Base-by-base conservation (phyloP, 345 rosid species). In the Syzygium aqueum region DNA sequence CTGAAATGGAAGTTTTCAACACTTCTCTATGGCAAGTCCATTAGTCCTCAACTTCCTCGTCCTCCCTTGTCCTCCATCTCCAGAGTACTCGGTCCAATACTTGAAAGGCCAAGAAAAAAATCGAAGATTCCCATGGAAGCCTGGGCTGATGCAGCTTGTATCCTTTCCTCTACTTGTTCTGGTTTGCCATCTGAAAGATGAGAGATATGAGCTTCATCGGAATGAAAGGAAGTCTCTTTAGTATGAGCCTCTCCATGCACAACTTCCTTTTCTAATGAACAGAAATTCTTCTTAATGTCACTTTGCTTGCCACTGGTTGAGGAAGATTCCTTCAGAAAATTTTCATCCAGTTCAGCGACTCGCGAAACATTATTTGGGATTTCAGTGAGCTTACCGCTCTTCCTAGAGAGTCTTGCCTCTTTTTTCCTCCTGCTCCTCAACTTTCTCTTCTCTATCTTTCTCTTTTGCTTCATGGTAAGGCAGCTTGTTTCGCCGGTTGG, bases 111-210 rank as follows among this genome's bases (percentile, higher is more conserved):
- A 22, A 67, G 46, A 30, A 33, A 67, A 67, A 30, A 67, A 67
- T 67, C 7, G 3, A 30, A 67, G 23, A 67, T 82, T 86, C 86
- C 84, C 86, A 40, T 86, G n/a, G 16, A 51, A 40, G 67, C 87
- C 52, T 86, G 86, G 52, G 22, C 52, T 56, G 89, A 80, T 56
- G 87, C 33, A 77, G 87, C 87, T 43, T 54, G 40, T 54, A 84
- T 85, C 33, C 61, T 85, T 19, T 46, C 30, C 53, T 51, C 86
- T 22, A 37, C 86, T 27, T 46, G 54, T 30, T 57, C 86, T 17
- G 88, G 49, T 84, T 43, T 43, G 82, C 87, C 80, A 84, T 85
- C 88, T n/a, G 61, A 65, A 51, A 86, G 17, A 46, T 56, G 65
- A 40, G 33, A 27, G 40, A 87, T 17, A n/a, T 8, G 86, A 25